phyloP scores from a whole-genome alignment of 1,284 basidiomycete genomes.

The Melanopsichium pennsylvanicum region DNA sequence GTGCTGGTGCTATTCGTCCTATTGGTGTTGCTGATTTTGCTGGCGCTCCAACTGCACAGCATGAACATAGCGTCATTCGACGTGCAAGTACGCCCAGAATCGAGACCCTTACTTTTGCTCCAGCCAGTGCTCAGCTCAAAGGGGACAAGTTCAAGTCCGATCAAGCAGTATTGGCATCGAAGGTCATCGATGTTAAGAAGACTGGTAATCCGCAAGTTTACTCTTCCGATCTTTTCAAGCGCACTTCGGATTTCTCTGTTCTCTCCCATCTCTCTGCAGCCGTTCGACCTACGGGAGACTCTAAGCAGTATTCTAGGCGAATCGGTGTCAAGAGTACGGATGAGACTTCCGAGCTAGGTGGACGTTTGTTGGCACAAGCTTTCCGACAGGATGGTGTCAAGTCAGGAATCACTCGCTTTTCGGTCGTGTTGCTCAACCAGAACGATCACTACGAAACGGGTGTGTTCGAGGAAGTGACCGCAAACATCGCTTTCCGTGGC shows the following conservation, averaged over 20 bases:
- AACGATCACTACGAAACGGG: constrained; percentile 51
- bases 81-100: too few species aligned
- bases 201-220: constrained; percentile 14
- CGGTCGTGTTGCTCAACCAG: constrained; percentile 46
- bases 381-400: constrained; percentile 38
- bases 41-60: too few species aligned
- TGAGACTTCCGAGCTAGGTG: constrained; percentile 25
- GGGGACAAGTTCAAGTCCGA: too few species aligned
- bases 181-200: constrained; percentile 24
- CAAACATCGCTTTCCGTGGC: constrained; percentile 34
- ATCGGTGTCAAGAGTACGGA: constrained; percentile 44
- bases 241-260: constrained; percentile 35
- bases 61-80: too few species aligned
- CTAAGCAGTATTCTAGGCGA: constrained; percentile 17
- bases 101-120: neutral
- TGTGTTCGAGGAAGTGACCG: constrained; percentile 15
- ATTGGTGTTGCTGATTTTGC: too few species aligned
- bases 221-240: constrained; percentile 21
- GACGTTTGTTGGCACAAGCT: constrained; percentile 29
- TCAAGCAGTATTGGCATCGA: constrained; percentile 5
- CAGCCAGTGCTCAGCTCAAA: neutral
- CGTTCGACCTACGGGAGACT: constrained; percentile 22
- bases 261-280: constrained; percentile 46
- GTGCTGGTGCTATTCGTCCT: too few species aligned
- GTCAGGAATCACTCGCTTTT: constrained; percentile 29